A percentile compares a stretch with the other conserved stretches of the same genome.
phyloP scores from a whole-genome alignment of 2,329 filamentous ascomycete genomes.

The Plenodomus lindquistii region DNA sequence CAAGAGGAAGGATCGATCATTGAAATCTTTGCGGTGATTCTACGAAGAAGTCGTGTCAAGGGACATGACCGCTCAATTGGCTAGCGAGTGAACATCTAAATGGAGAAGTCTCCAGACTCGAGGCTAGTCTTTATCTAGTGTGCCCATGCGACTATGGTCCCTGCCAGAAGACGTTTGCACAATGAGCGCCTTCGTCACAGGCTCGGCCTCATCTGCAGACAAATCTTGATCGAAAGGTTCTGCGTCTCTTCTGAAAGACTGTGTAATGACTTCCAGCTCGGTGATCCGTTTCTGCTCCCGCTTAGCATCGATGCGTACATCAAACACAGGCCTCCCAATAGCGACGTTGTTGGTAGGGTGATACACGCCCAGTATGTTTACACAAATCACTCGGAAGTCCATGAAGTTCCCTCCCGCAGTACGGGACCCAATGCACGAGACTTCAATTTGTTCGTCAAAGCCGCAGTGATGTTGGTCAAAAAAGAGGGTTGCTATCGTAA shows the following conservation, averaged over 20 bases:
- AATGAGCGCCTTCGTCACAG: slow-evolving; percentile 8
- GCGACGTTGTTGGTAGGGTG: slow-evolving; percentile 11
- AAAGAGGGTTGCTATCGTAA: slow-evolving; percentile 12
- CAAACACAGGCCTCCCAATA: slow-evolving; percentile 13
- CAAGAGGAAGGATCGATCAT: too few species aligned
- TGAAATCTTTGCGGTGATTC: too few species aligned
- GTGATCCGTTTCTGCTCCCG: slow-evolving; percentile 4
- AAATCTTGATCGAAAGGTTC: slow-evolving; percentile 5
- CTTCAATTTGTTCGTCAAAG: slow-evolving; percentile 17
- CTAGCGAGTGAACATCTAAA: too few species aligned
- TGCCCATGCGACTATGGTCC: neutral
- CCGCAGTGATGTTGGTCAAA: slow-evolving; percentile 9
- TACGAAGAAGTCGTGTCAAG: too few species aligned
- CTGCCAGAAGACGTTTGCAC: slow-evolving; percentile 1
- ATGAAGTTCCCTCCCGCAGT: slow-evolving; percentile 13
- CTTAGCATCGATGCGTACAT: slow-evolving; percentile 12
- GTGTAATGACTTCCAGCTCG: slow-evolving; percentile 25
- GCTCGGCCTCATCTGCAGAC: slow-evolving; percentile 18
- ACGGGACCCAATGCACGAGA: slow-evolving; percentile 9
- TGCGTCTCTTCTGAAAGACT: slow-evolving; percentile 18
- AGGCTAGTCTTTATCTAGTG: too few species aligned
- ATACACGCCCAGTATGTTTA: slow-evolving; percentile 19
- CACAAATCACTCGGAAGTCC: slow-evolving; percentile 14
- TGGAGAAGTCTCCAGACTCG: too few species aligned
- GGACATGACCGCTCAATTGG: too few species aligned